phyloP scores from a whole-genome alignment of 306 rosid species.

The Lathyrus aphaca region DNA sequence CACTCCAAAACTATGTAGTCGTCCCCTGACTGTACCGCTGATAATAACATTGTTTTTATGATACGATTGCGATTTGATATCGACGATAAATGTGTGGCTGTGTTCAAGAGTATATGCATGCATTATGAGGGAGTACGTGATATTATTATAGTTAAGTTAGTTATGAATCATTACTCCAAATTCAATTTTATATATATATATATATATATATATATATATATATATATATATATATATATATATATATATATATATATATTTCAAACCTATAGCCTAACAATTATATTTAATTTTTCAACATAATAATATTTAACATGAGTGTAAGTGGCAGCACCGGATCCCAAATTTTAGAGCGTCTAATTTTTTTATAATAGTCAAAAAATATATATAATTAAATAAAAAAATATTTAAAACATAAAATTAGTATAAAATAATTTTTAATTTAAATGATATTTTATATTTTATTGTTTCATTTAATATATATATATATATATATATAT shows the following conservation, averaged over 20 bases:
- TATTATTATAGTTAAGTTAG: neutral
- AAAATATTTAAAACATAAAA: no score
- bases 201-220: neutral
- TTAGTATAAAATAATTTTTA: no score
- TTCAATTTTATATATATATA: neutral
- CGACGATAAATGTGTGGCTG: neutral
- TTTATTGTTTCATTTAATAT: no score
- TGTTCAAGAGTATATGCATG: conserved; percentile 15
- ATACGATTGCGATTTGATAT: neutral
- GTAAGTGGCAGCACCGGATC: no score
- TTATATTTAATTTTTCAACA: no score
- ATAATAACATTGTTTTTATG: neutral
- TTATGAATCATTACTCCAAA: neutral
- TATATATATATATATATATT: neutral
- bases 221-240: neutral
- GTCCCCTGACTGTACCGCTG: neutral
- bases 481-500: no score
- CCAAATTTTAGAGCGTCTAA: no score
- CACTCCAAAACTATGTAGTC: neutral
- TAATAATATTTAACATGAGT: no score
- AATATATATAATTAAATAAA: no score
- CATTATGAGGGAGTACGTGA: neutral
- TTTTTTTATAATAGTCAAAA: no score
- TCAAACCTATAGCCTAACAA: no score
- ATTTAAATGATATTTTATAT: no score